phyloP scores from a whole-genome alignment of 163 green algal genomes.

The Prototheca stagnorum region DNA sequence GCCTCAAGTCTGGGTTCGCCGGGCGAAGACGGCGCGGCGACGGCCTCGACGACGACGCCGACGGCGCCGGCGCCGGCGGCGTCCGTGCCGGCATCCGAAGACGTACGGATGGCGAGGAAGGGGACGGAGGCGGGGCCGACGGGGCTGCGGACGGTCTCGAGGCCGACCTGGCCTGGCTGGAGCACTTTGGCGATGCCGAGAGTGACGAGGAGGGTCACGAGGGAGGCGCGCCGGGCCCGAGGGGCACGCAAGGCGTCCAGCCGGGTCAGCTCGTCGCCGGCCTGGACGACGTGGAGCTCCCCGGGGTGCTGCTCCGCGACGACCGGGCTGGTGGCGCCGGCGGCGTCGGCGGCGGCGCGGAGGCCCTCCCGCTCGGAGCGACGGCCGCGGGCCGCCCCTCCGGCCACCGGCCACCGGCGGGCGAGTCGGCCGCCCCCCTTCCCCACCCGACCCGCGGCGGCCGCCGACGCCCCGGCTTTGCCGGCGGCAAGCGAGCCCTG shows the following conservation, averaged over 20 bases:
- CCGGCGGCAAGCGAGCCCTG: too few relatives aligned
- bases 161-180: not conserved
- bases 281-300: not conserved
- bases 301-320: too few relatives aligned
- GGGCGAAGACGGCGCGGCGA: slow-evolving; percentile 10
- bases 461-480: too few relatives aligned
- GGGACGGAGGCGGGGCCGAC: slow-evolving; percentile 1
- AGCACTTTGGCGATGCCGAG: not conserved
- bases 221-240: not conserved
- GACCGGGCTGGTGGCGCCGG: too few relatives aligned
- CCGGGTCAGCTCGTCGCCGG: not conserved
- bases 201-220: not conserved
- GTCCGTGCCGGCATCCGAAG: slow-evolving; percentile 14
- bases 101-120: slow-evolving; percentile 1
- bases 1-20: too few relatives aligned
- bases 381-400: too few relatives aligned
- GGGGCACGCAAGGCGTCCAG: not conserved
- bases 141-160: slow-evolving; percentile 1
- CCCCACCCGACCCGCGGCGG: too few relatives aligned
- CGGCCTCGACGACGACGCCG: slow-evolving; percentile 14
- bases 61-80: slow-evolving; percentile 8
- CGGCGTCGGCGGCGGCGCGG: too few relatives aligned
- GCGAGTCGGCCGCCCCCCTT: too few relatives aligned
- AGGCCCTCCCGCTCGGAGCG: too few relatives aligned
- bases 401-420: too few relatives aligned